These are phyloP conservation scores for Discostella stelligera DNA, from an alignment of 352 stramenopile genomes.

Conservation along the genomic window DNA sequence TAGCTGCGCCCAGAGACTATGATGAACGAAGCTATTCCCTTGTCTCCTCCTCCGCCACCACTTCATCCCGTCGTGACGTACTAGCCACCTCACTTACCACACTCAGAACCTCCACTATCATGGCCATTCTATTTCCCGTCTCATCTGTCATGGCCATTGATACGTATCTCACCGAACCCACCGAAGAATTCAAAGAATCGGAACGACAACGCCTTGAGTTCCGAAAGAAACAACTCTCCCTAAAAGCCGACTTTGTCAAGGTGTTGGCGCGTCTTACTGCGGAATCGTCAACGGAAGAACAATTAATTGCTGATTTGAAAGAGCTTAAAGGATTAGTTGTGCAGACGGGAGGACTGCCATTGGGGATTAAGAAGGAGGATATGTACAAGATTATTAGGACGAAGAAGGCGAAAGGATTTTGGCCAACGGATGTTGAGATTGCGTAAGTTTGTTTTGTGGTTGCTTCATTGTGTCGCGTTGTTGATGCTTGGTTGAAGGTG, in stretches of 20 bases:
- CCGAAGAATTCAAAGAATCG: conserved; percentile 76
- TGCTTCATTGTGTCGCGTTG: conserved; percentile 1
- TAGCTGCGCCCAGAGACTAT: background rate
- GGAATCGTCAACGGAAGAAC: conserved; percentile 54
- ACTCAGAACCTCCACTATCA: background rate
- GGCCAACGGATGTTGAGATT: conserved; percentile 75
- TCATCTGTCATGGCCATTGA: conserved; percentile 17
- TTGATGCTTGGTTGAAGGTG: background rate
- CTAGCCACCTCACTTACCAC: conserved; percentile 3
- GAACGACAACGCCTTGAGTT: conserved; percentile 75
- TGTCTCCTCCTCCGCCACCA: background rate
- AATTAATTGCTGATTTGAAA: conserved; percentile 60
- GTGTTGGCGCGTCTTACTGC: conserved; percentile 52
- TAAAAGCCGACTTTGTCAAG: conserved; percentile 64
- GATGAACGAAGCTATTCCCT: background rate
- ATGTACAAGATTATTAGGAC: conserved; percentile 69
- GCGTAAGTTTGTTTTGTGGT: conserved; percentile 44
- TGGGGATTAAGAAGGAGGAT: conserved; percentile 79
- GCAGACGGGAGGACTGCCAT: conserved; percentile 57
- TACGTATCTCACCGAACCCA: conserved; percentile 76
- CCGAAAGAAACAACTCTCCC: conserved; percentile 58
- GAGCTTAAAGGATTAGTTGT: conserved; percentile 51
- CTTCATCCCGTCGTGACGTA: conserved; percentile 6
- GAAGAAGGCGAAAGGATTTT: conserved; percentile 72
- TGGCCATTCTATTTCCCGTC: background rate